Evolutionary conservation across 805 yeast genomes (phyloP), one percentile per base, ranked within the genome.

Genomic region (Candida krabiensis): DNA sequence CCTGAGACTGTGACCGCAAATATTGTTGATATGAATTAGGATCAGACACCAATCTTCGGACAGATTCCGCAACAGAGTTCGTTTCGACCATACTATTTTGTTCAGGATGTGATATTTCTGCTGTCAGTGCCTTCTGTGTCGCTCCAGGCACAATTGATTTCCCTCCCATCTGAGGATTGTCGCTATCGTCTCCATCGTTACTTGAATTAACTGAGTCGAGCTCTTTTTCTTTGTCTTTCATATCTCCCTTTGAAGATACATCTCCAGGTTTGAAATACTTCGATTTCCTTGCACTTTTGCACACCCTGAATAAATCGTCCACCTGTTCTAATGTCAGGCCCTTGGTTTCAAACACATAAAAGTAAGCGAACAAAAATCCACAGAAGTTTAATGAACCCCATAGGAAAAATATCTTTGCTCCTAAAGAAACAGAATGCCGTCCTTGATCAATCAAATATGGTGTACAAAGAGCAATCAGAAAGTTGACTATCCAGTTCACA

Each of bases 311-410:
- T 67, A 86, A 67, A 46, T 79, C 86, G 64, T 87, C 90, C 37
- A 87, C 81, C 49, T 87, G 88, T 62, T 87, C 96, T 56, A 87
- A 71, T 52, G 80, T 77, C 35, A 86, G 67, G 0, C 95, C 95
- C 52, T 78, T 82, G 0, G 96, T 86, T 58, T 86, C 93, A 62
- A 81, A 86, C 23, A 85, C 86, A 39, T 74, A 67, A 35, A 83
- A 75, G 58, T 80, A 83, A 5, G 80, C 80, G 44, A 80, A 73
- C 3, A 82, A 47, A 4, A 77, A 74, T 1, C 83, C 88, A 4
- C 71, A 30, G 2, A 77, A 66, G 58, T 81, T 83, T 41, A 78
- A 64, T 1, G 85, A 77, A 4, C 93, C 93, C 95, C 95, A 86
- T 4, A 86, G 66, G 58, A 83, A 86, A 60, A 85, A 86, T 18